Base-by-base conservation (phyloP, 169 alveolate genomes). In the Theileria parva region DNA sequence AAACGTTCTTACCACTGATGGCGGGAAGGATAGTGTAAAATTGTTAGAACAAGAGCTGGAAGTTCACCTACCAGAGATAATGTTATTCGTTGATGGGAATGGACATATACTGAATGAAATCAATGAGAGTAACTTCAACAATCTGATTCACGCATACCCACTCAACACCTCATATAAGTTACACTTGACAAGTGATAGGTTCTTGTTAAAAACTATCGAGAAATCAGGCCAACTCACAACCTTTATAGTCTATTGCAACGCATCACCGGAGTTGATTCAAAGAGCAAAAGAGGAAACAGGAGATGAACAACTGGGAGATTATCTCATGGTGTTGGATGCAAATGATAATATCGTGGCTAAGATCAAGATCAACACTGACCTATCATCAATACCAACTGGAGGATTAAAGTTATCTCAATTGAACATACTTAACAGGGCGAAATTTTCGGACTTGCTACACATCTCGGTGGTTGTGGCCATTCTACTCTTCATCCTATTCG, bases 401-500 rank as follows among this genome's bases (percentile, higher is more conserved):
- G 37, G 23, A 5, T n/a, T 15, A 0, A 25, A 37, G 32, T 37
- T n/a, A 12, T 44, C 61, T n/a, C 37, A 21, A 0, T 9, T 25
- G 3, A 30, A 30, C 50, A 37, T 23, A 28, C 60, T 48, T 4
- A 23, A 32, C 11, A 34, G 63, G 9, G 39, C 65, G 2, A 34
- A 70, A 48, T 6, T 28, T 39, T 34, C 68, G 19, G 88, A 81
- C 27, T n/a, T 74, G 44, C 27, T 73, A 23, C 11, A 60, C 74
- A n/a, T 61, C 0, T 15, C 66, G 57, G 17, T 81, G 63, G 75
- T 81, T 4, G 75, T 34, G 23, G 44, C 68, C 12, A 77, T 80
- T n/a, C 51, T 44, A 2, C 74, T 34, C 13, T 39, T 83, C 66
- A 63, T 74, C n/a, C 64, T 73, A 64, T 28, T 83, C 57, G 61